A percentile compares a stretch with the other conserved stretches of the same genome.
Evolutionary conservation across 352 stramenopile genomes (phyloP).

Genomic region (Phytopythium vexans): DNA sequence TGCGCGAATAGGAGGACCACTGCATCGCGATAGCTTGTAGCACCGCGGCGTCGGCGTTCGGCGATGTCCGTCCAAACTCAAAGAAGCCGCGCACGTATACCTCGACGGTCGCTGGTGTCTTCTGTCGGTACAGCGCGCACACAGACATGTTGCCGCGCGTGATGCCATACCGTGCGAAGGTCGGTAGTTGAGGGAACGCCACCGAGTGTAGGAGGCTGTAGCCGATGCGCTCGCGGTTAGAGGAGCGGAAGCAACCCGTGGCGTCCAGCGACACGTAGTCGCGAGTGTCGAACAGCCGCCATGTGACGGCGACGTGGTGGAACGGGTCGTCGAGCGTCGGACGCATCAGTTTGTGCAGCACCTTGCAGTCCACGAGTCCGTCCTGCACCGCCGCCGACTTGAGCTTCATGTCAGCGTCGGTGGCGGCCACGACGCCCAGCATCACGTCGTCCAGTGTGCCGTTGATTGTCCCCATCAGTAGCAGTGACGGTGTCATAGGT

Average conservation of each 20-base stretch:
- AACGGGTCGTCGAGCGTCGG: constrained; percentile 28
- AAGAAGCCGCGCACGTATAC: constrained; percentile 33
- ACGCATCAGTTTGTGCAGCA: constrained; percentile 21
- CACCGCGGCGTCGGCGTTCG: constrained; percentile 10
- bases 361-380: constrained; percentile 27
- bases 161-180: constrained; percentile 21
- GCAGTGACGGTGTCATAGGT: constrained; percentile 20
- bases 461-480: constrained; percentile 23
- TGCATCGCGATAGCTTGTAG: constrained; percentile 23
- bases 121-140: constrained; percentile 33
- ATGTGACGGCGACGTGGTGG: constrained; percentile 29
- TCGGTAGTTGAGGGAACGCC: constrained; percentile 23
- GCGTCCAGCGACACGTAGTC: constrained; percentile 38
- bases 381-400: constrained; percentile 28
- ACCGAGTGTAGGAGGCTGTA: constrained; percentile 32
- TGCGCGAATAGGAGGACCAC: constrained; percentile 28
- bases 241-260: constrained; percentile 18
- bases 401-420: constrained; percentile 28
- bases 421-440: constrained; percentile 22
- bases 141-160: constrained; percentile 32
- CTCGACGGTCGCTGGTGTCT: constrained; percentile 19
- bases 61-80: constrained; percentile 15
- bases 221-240: constrained; percentile 21
- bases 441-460: constrained; percentile 35
- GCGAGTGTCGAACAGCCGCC: constrained; percentile 26